Evolutionary conservation across 495 filamentous ascomycete species (phyloP).

Genomic region (Lichenothelia convexa): DNA sequence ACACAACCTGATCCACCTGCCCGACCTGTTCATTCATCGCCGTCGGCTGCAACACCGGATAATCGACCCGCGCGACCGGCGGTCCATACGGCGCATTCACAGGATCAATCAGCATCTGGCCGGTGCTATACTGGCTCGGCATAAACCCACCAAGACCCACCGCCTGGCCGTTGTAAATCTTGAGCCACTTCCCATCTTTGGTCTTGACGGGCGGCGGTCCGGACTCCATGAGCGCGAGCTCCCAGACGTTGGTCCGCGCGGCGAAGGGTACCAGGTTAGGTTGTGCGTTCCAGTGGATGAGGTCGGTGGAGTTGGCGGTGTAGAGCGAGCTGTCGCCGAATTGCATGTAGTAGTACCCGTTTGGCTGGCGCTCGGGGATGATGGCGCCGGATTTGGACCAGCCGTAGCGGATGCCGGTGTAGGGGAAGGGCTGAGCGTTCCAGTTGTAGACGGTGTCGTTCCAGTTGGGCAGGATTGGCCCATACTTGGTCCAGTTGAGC

Average conservation of each 20-base stretch:
- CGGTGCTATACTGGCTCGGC: conserved; percentile 9
- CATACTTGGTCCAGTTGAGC: conserved; percentile 10
- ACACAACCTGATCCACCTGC: conserved; percentile 6
- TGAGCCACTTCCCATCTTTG: conserved; percentile 13
- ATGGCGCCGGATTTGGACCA: conserved; percentile 11
- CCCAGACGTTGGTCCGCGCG: conserved; percentile 2
- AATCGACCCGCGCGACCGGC: conserved; percentile 5
- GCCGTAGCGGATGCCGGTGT: not conserved
- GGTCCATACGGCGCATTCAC: not conserved
- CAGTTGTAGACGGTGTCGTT: conserved; percentile 1
- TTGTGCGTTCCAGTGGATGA: conserved; percentile 7
- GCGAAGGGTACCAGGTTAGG: conserved; percentile 3
- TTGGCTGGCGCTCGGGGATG: conserved; percentile 10
- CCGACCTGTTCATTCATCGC: conserved; percentile 1
- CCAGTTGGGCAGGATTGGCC: conserved; percentile 3
- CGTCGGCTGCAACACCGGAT: conserved; percentile 3
- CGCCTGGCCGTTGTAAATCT: conserved; percentile 14
- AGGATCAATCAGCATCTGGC: conserved; percentile 14
- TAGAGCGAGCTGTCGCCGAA: conserved; percentile 14
- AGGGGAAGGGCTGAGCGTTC: conserved; percentile 2
- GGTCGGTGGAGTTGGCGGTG: conserved; percentile 11
- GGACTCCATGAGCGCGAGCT: conserved; percentile 8
- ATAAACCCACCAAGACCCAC: conserved; percentile 8
- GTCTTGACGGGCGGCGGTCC: conserved; percentile 10
- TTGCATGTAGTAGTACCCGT: conserved; percentile 16